These are phyloP conservation scores for Exophiala bonariae DNA, from an alignment of 2,329 filamentous ascomycete species.

Conservation along the genomic window DNA sequence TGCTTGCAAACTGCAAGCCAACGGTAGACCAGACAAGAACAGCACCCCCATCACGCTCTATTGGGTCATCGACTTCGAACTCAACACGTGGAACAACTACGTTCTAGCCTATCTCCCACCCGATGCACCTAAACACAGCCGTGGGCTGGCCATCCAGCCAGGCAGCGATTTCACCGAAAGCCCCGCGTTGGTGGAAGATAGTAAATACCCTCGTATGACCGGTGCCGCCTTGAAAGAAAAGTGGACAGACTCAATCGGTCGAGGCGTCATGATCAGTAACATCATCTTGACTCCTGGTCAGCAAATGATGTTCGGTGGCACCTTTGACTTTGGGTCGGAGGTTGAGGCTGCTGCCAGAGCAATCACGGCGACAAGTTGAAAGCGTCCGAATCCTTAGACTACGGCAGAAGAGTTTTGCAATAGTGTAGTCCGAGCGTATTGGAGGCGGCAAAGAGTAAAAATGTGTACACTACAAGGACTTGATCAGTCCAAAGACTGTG, in stretches of 20 bases:
- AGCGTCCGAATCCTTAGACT: no score
- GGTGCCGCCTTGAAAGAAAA: slow-evolving; percentile 11
- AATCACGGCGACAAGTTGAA: no score
- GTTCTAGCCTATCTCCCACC: slow-evolving; percentile 13
- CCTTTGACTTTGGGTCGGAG: slow-evolving; percentile 14
- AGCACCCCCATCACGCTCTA: slow-evolving; percentile 14
- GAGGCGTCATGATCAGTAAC: slow-evolving; percentile 10
- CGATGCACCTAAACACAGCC: slow-evolving; percentile 9
- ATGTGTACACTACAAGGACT: no score
- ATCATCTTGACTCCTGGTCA: slow-evolving; percentile 8
- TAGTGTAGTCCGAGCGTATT: no score
- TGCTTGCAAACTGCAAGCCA: not conserved
- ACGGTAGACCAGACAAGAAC: slow-evolving; percentile 3
- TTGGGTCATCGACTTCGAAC: slow-evolving; percentile 14
- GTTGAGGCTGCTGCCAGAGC: slow-evolving; percentile 15
- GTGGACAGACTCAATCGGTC: slow-evolving; percentile 10
- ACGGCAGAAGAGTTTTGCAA: no score
- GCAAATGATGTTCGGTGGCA: slow-evolving; percentile 13
- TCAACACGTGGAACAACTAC: slow-evolving; percentile 14
- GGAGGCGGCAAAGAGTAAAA: no score
- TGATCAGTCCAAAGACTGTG: no score
- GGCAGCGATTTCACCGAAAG: slow-evolving; percentile 2
- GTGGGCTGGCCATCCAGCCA: slow-evolving; percentile 5
- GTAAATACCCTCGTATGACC: slow-evolving; percentile 15
- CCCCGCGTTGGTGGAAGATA: slow-evolving; percentile 8